phyloP scores from a whole-genome alignment of 2,329 filamentous ascomycete genomes.

The Aspergillus pseudoglaucus region DNA sequence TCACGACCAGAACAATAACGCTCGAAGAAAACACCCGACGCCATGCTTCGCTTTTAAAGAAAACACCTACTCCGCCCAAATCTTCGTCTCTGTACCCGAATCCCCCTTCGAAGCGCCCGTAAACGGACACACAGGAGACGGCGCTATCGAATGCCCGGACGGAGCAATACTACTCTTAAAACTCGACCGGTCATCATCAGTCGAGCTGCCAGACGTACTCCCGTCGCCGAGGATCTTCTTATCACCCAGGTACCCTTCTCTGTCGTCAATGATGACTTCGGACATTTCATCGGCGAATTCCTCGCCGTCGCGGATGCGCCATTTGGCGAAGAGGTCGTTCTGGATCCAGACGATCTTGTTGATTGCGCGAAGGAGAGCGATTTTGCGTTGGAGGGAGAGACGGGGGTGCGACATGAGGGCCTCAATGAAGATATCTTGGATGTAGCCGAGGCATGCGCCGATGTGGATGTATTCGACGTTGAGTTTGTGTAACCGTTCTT shows the following conservation, averaged over 20 bases:
- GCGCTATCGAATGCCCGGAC: conserved; percentile 19
- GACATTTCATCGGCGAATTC: conserved; percentile 47
- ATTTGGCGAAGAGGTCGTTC: conserved; percentile 79
- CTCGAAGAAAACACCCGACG: no score
- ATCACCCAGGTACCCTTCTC: conserved; percentile 59
- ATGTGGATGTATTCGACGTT: conserved; percentile 79
- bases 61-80: conserved; percentile 10
- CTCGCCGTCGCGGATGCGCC: conserved; percentile 65
- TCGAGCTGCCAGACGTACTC: conserved; percentile 18
- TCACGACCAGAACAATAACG: no score
- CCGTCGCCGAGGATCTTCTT: conserved; percentile 47
- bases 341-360: conserved; percentile 83
- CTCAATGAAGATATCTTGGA: conserved; percentile 71
- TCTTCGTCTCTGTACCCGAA: conserved; percentile 1
- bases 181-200: conserved; percentile 25
- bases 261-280: conserved; percentile 43
- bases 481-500: conserved; percentile 63
- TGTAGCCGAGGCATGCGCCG: conserved; percentile 63
- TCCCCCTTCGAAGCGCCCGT: conserved; percentile 11
- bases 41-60: no score
- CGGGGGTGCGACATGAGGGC: conserved; percentile 66
- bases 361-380: conserved; percentile 66
- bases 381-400: conserved; percentile 61
- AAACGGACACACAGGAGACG: conserved; percentile 13
- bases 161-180: conserved; percentile 16